Evolutionary conservation across 2,329 filamentous ascomycete genomes (phyloP), one percentile per base, ranked within the genome.

Genomic region (Diplodia seriata): DNA sequence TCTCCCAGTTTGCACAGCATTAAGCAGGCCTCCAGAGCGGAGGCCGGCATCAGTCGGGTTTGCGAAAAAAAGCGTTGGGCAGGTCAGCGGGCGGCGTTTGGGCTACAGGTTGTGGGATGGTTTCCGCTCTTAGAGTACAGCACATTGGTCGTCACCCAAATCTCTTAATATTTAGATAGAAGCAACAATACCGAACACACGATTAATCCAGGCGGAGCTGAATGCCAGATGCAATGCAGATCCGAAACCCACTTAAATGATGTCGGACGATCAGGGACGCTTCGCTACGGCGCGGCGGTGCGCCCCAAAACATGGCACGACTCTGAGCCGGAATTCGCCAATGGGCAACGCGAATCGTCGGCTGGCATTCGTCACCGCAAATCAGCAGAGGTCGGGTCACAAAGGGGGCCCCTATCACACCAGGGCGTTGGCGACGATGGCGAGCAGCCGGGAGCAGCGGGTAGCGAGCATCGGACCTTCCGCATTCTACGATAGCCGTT

Each of bases 211-310:
- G 14, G 9, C 43, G 36, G 31, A 51, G 11, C 6, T 50, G 29
- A 53, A 23, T 47, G n/a, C 31, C 36, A 50, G 51, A 47, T 43
- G 62, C 50, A 65, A 65, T 55, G 62, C 40, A 36, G 62, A 65
- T 65, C 62, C 18, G 20, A 31, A 38, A 33, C 51, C 62, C 62
- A 65, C 62, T 65, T 65, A 55, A 65, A 54, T 65, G 62, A 65
- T 47, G 36, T 43, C 36, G 50, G 62, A 18, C 49, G 62, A 65
- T 65, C 62, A 65, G 62, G 62, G 62, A 55, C 23, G 62, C 62
- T 55, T 65, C 62, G 33, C 47, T 51, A 51, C 59, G 31, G 31
- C 20, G 59, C 31, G 47, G 31, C 59, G 59, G 59, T 29, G 59
- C 59, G 59, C 59, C 59, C 50, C 59, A 63, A 62, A 63, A 63